Conservation (phyloP, 345 rosid species). For the Aquilaria malaccensis region DNA sequence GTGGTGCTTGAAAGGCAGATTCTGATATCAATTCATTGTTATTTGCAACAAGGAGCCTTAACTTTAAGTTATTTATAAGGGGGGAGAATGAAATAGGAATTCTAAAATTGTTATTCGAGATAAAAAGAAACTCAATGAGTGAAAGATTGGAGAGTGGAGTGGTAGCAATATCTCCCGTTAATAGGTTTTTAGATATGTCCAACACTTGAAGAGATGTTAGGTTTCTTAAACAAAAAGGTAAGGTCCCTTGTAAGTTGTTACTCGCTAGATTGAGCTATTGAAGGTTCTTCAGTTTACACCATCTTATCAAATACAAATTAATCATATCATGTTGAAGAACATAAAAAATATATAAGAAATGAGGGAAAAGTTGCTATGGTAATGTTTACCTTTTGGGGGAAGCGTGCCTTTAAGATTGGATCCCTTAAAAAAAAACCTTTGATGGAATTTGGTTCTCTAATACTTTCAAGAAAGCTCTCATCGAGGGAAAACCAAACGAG, state of each 20-base stretch:
- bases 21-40: background rate
- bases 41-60: background rate
- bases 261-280: background rate
- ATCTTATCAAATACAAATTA: background rate
- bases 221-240: conserved; percentile 8
- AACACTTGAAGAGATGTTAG: conserved; percentile 9
- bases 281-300: conserved; percentile 9
- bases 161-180: conserved; percentile 9
- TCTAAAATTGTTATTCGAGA: conserved; percentile 1
- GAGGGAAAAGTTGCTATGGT: too few relatives aligned
- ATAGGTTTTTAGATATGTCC: conserved; percentile 10
- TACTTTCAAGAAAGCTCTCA: too few relatives aligned
- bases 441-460: too few relatives aligned
- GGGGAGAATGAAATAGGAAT: background rate
- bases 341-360: too few relatives aligned
- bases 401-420: too few relatives aligned
- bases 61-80: conserved; percentile 13
- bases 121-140: background rate
- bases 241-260: background rate
- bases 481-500: too few relatives aligned
- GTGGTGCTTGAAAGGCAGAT: background rate
- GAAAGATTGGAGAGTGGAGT: background rate
- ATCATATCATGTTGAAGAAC: too few relatives aligned
- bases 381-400: too few relatives aligned
- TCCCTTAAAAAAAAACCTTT: too few relatives aligned